Evolutionary conservation across 2,329 filamentous ascomycete genomes (phyloP).

Genomic region (Sclerotinia minor): DNA sequence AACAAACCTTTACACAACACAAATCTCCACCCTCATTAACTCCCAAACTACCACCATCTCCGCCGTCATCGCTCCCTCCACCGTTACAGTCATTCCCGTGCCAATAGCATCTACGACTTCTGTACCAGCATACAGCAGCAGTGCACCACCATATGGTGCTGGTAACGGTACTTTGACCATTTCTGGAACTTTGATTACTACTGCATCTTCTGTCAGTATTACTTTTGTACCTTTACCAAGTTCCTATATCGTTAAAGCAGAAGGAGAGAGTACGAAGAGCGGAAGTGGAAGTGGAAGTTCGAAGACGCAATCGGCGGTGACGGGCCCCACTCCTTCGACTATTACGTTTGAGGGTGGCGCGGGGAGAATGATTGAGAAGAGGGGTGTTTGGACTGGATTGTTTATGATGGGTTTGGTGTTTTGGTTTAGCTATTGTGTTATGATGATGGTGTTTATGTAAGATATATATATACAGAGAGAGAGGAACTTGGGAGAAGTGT

Average conservation of each 20-base stretch:
- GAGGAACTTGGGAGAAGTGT: no score
- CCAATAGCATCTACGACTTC: neutral
- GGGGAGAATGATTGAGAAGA: neutral
- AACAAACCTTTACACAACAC: neutral
- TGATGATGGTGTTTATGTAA: neutral
- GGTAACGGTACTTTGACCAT: neutral
- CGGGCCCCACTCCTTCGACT: neutral
- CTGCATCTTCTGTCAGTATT: neutral
- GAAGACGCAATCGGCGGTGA: neutral
- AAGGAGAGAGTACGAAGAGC: neutral
- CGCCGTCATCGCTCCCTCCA: neutral
- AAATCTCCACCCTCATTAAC: neutral
- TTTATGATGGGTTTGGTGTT: slow-evolving; percentile 5
- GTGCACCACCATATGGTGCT: neutral
- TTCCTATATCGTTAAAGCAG: slow-evolving; percentile 1
- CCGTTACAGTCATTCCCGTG: slow-evolving; percentile 7
- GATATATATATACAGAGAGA: neutral
- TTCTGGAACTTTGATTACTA: neutral
- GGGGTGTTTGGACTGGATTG: neutral
- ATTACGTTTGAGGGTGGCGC: slow-evolving; percentile 2
- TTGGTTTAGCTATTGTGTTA: neutral
- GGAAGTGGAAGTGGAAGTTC: neutral
- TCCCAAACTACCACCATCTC: slow-evolving; percentile 8
- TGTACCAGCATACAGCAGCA: neutral
- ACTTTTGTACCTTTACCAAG: neutral